phyloP scores from a whole-genome alignment of 495 filamentous ascomycete species.

The Penicillium robsamsonii region DNA sequence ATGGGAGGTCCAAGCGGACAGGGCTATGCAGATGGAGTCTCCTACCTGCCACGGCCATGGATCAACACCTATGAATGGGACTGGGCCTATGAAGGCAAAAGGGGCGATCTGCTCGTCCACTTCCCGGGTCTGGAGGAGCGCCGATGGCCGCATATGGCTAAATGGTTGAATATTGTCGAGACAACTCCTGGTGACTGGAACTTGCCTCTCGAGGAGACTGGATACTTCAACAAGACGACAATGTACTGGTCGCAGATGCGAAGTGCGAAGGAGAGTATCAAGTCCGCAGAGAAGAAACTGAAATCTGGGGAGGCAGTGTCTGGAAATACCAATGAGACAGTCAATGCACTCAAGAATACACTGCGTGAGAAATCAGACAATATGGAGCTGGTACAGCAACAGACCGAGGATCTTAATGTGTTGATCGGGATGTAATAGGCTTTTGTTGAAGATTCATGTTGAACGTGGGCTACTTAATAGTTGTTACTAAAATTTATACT shows the following conservation, averaged over 20 bases:
- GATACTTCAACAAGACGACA: constrained; percentile 11
- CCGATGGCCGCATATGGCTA: constrained; percentile 21
- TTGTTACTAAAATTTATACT: not conserved
- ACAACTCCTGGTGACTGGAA: constrained; percentile 19
- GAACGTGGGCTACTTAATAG: not conserved
- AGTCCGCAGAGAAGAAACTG: not conserved
- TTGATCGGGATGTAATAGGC: not conserved
- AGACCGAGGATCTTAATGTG: not conserved
- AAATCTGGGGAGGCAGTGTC: not conserved
- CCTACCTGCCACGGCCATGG: constrained; percentile 41
- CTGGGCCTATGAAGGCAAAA: constrained; percentile 31
- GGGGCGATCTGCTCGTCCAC: constrained; percentile 37
- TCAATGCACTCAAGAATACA: not conserved
- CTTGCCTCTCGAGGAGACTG: constrained; percentile 21
- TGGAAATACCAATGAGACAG: not conserved
- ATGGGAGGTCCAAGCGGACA: constrained; percentile 16
- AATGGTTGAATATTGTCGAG: constrained; percentile 29
- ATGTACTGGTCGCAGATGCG: constrained; percentile 9
- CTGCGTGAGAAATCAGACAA: not conserved
- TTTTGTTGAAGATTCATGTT: not conserved
- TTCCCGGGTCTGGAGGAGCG: constrained; percentile 28
- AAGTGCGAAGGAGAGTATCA: not conserved
- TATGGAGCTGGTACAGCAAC: not conserved
- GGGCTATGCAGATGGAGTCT: constrained; percentile 25
- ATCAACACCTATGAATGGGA: constrained; percentile 37